Evolutionary conservation across 2,329 filamentous ascomycete species (phyloP).

Genomic region (Pestalotiopsis sp.): DNA sequence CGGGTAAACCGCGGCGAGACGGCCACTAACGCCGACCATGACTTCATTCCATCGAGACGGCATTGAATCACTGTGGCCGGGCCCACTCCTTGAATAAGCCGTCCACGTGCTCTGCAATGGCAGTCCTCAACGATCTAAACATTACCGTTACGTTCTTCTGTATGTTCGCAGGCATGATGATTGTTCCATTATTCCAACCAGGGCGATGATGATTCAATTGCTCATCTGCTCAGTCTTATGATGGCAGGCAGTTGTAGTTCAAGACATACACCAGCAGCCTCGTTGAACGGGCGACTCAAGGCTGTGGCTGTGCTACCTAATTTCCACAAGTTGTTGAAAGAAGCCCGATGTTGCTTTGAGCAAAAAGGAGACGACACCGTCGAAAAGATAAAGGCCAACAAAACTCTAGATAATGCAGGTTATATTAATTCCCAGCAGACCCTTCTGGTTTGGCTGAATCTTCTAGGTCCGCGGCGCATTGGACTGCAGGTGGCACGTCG

Average conservation of each 20-base stretch:
- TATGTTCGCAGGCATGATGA: too few relatives aligned
- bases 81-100: too few relatives aligned
- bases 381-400: background rate
- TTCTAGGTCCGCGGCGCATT: background rate
- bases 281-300: background rate
- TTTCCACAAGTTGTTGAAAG: background rate
- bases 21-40: background rate
- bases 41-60: background rate
- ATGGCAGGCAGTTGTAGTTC: background rate
- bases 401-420: background rate
- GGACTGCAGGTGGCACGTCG: background rate
- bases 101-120: too few relatives aligned
- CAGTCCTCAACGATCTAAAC: too few relatives aligned
- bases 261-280: background rate
- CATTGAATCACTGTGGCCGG: background rate
- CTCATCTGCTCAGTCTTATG: background rate
- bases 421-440: background rate
- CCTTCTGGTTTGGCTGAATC: background rate
- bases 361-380: background rate
- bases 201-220: too few relatives aligned
- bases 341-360: background rate
- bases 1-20: constrained; percentile 7
- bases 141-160: too few relatives aligned
- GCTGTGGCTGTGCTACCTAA: background rate
- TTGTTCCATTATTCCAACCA: too few relatives aligned